Evolutionary conservation across 2,329 filamentous ascomycete genomes (phyloP).

Genomic region (Pestalotiopsis sp.): DNA sequence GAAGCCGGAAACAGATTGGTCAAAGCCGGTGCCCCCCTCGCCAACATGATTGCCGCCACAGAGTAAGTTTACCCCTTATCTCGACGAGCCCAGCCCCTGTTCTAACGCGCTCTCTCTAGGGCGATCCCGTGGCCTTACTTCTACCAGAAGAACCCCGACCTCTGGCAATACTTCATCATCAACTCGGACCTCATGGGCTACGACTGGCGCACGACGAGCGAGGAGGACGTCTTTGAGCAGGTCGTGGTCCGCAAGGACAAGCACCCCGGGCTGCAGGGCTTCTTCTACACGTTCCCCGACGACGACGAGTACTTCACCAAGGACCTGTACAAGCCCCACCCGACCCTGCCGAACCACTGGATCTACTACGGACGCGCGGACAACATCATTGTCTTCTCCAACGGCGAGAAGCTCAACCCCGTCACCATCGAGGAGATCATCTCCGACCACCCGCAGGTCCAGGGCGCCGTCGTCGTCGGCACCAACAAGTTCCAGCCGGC

Average conservation of each 20-base stretch:
- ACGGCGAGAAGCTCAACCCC: constrained; percentile 55
- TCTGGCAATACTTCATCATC: constrained; percentile 48
- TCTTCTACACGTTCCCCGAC: constrained; percentile 44
- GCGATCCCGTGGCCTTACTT: constrained; percentile 37
- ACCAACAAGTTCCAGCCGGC: constrained; percentile 47
- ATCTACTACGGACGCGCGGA: constrained; percentile 41
- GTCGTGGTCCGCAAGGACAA: constrained; percentile 27
- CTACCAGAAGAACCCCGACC: constrained; percentile 31
- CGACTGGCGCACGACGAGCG: constrained; percentile 37
- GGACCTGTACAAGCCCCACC: constrained; percentile 46
- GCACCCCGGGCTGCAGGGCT: constrained; percentile 25
- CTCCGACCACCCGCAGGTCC: constrained; percentile 39
- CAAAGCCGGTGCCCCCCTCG: constrained; percentile 34
- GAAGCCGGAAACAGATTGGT: constrained; percentile 41
- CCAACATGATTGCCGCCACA: constrained; percentile 43
- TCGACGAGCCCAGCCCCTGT: neutral
- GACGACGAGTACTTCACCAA: constrained; percentile 43
- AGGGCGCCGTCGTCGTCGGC: constrained; percentile 48
- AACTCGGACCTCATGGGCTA: constrained; percentile 42
- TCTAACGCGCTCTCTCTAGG: constrained; percentile 26
- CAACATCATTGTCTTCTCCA: constrained; percentile 52
- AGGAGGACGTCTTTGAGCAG: constrained; percentile 30
- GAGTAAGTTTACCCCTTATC: constrained; percentile 35
- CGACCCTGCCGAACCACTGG: constrained; percentile 39
- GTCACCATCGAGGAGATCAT: constrained; percentile 45